Evolutionary conservation across 2,329 filamentous ascomycete species (phyloP), one percentile per base, ranked within the genome.

Genomic region (Chrysosporium queenslandicum): DNA sequence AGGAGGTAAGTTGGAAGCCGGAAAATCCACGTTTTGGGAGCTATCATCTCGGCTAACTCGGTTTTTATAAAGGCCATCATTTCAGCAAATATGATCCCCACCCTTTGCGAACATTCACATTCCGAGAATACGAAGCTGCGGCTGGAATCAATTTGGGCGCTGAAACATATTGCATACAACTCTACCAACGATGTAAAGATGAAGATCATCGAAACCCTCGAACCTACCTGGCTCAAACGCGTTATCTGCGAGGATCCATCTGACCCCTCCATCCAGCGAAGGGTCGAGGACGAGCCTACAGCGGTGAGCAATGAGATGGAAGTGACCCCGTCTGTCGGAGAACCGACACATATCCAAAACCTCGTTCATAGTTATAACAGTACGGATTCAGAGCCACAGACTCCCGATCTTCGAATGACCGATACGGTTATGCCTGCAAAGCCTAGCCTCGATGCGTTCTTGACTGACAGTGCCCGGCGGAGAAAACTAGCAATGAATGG

Each of bases 131-230:
- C 85, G n/a, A 80, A 83, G 43, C 74, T 97, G 50, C 81, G 88
- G 21, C 76, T 94, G 23, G 89, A 92, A 61, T 89, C 90, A 20
- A 71, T 98, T 1, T 98, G 92, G 91, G 88, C 89, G 4, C 72
- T 98, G 53, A 97, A 97, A 65, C 88, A 97, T 68, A 77, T 96
- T 46, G 84, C 94, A 2, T 78, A 86, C 57, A 82, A 81, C 20
- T 80, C 86, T 4, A 77, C 78, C 16, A 81, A 84, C 41, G 78
- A 84, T 11, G 73, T 86, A 58, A 94, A 92, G 68, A 84, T 85
- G 61, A 77, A 79, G 45, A 87, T 87, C 55, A 71, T 97, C 11
- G 82, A 90, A 46, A 82, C 86, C 61, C 75, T 97, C 3, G 83
- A 82, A 7, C 79, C 87, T 0, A 81, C 80, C 9, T 95, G 88